phyloP scores from a whole-genome alignment of 2,329 filamentous ascomycete species.

The Hypoxylon sp. region DNA sequence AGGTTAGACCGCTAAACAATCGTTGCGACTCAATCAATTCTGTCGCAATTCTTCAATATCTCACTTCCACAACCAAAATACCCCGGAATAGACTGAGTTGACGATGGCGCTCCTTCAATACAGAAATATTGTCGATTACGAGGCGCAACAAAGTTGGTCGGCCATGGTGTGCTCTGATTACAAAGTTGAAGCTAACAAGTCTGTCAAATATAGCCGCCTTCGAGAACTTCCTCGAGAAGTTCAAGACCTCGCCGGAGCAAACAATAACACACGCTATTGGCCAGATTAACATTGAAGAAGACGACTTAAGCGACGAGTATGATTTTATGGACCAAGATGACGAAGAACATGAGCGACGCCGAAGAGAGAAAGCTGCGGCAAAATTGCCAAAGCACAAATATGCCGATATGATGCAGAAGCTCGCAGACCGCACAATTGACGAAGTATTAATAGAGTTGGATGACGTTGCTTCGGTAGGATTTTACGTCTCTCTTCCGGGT shows the following conservation, averaged over 20 bases:
- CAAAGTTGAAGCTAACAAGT: constrained; percentile 47
- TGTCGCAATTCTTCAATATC: constrained; percentile 46
- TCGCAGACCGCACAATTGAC: constrained; percentile 82
- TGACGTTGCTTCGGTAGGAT: constrained; percentile 79
- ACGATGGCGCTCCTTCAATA: constrained; percentile 88
- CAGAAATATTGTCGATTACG: constrained; percentile 86
- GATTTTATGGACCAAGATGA: constrained; percentile 91
- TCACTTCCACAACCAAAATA: constrained; percentile 32
- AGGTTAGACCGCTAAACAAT: constrained; percentile 24
- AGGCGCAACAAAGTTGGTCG: constrained; percentile 78
- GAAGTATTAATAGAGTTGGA: constrained; percentile 91
- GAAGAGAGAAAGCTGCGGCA: constrained; percentile 63
- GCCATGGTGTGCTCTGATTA: constrained; percentile 20
- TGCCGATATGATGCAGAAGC: constrained; percentile 85
- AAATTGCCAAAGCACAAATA: constrained; percentile 83
- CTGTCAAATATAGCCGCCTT: constrained; percentile 73
- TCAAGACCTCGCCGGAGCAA: constrained; percentile 82
- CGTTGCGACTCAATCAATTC: constrained; percentile 46
- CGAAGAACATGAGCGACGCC: constrained; percentile 66
- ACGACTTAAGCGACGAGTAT: constrained; percentile 89
- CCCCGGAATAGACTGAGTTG: constrained; percentile 30
- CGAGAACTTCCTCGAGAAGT: constrained; percentile 86
- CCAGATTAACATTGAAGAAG: constrained; percentile 86
- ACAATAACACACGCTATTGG: constrained; percentile 85
- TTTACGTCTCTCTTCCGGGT: not conserved